Evolutionary conservation across 2,329 filamentous ascomycete genomes (phyloP).

Genomic region (Trichoderma cornu-damae): DNA sequence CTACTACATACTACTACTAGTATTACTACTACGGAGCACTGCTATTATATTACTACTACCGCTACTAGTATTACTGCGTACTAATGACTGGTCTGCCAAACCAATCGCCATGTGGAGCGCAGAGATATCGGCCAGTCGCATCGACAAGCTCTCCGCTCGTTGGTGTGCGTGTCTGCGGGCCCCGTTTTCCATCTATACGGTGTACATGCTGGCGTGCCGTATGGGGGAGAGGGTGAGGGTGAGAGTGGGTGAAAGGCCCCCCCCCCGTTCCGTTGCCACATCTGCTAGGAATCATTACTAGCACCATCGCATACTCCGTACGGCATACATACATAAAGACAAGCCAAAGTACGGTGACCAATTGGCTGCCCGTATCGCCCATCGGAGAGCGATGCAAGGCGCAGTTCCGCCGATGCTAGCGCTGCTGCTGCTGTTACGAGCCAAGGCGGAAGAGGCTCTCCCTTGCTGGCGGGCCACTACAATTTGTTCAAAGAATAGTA

Average conservation of each 20-base stretch:
- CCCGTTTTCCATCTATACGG: not conserved
- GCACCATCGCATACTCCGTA: too few species aligned
- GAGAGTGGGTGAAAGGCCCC: too few species aligned
- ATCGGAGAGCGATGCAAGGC: not conserved
- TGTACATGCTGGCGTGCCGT: too few species aligned
- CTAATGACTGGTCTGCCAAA: not conserved
- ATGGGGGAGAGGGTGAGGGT: too few species aligned
- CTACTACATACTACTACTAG: too few species aligned
- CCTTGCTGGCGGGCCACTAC: not conserved
- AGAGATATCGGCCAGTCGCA: not conserved
- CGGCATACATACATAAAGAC: not conserved
- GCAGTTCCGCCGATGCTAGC: not conserved
- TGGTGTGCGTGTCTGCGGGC: not conserved
- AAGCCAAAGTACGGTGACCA: constrained; percentile 5
- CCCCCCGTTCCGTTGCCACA: not conserved
- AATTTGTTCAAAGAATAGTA: not conserved
- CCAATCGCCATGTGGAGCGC: not conserved
- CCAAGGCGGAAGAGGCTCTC: constrained; percentile 7
- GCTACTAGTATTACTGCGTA: too few species aligned
- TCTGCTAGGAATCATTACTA: too few species aligned
- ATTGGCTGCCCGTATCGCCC: not conserved
- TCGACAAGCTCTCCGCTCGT: not conserved
- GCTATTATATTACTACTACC: too few species aligned
- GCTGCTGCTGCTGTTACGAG: constrained; percentile 4
- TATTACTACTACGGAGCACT: too few species aligned